Evolutionary conservation across 164 flowering plant species (phyloP).

Genomic region (Platanus orientalis): DNA sequence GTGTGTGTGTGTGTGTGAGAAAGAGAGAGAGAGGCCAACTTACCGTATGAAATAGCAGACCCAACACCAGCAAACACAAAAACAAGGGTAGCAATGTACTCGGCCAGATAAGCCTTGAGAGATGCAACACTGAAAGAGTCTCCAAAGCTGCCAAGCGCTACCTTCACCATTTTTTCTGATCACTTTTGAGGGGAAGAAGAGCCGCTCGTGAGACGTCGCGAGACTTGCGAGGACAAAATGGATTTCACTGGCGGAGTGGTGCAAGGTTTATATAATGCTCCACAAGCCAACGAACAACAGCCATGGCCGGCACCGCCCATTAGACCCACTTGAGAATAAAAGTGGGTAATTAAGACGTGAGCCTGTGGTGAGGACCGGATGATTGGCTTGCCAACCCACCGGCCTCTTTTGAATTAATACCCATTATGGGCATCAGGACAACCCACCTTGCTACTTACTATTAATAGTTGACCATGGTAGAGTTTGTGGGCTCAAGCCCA

Average conservation of each 20-base stretch:
- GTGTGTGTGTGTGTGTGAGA: too few species aligned
- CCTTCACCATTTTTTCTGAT: constrained; percentile 48
- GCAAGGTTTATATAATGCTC: constrained; percentile 11
- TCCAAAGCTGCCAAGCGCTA: constrained; percentile 46
- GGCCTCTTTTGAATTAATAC: constrained; percentile 12
- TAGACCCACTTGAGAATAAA: constrained; percentile 12
- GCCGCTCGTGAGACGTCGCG: neutral
- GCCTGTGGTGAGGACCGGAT: neutral
- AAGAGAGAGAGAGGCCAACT: too few species aligned
- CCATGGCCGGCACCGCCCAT: constrained; percentile 44
- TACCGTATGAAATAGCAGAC: constrained; percentile 64
- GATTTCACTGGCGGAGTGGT: neutral
- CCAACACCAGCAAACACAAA: constrained; percentile 82
- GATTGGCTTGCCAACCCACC: constrained; percentile 28
- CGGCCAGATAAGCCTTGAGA: constrained; percentile 52
- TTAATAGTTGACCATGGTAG: neutral
- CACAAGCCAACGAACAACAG: neutral
- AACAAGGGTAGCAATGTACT: constrained; percentile 68
- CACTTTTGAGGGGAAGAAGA: neutral
- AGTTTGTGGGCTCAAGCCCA: too few species aligned
- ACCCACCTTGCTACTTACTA: neutral
- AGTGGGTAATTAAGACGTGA: too few species aligned
- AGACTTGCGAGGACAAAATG: too few species aligned
- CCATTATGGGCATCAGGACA: constrained; percentile 16
- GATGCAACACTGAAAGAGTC: constrained; percentile 57